A percentile compares a stretch with the other conserved stretches of the same genome.
phyloP scores from a whole-genome alignment of 192 early-diverging fungal genomes.

The Linnemannia zychae region DNA sequence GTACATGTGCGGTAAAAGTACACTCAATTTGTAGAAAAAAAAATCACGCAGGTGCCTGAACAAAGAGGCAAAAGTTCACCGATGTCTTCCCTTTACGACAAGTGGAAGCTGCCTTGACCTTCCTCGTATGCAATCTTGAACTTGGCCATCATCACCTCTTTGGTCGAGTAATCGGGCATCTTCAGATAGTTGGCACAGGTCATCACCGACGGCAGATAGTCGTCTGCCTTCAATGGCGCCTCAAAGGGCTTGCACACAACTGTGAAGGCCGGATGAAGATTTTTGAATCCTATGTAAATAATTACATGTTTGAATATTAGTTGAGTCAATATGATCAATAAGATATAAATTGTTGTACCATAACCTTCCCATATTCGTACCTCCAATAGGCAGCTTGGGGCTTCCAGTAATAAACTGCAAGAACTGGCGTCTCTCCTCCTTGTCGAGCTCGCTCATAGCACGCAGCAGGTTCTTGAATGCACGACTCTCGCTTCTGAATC shows the following conservation, averaged over 20 bases:
- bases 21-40: neutral
- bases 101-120: conserved; percentile 85
- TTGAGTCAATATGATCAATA: too few relatives aligned
- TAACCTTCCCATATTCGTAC: conserved; percentile 16
- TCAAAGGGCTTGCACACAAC: conserved; percentile 86
- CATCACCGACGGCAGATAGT: conserved; percentile 94
- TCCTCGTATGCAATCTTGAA: conserved; percentile 83
- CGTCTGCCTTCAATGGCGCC: conserved; percentile 74
- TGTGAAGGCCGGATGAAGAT: conserved; percentile 84
- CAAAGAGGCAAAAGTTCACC: neutral
- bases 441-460: conserved; percentile 76
- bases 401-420: conserved; percentile 92
- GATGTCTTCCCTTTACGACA: conserved; percentile 60
- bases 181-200: conserved; percentile 97
- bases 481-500: conserved; percentile 79
- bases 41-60: neutral
- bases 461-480: conserved; percentile 74
- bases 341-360: neutral
- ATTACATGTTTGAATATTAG: neutral
- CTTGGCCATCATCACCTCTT: conserved; percentile 72
- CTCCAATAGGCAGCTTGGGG: conserved; percentile 91
- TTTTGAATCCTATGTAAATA: conserved; percentile 73
- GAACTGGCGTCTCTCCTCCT: conserved; percentile 78
- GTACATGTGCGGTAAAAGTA: conserved; percentile 2
- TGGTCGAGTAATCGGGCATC: conserved; percentile 84